Evolutionary conservation across 805 yeast species (phyloP), one percentile per base, ranked within the genome.

Genomic region (Saturnispora gosingensis): DNA sequence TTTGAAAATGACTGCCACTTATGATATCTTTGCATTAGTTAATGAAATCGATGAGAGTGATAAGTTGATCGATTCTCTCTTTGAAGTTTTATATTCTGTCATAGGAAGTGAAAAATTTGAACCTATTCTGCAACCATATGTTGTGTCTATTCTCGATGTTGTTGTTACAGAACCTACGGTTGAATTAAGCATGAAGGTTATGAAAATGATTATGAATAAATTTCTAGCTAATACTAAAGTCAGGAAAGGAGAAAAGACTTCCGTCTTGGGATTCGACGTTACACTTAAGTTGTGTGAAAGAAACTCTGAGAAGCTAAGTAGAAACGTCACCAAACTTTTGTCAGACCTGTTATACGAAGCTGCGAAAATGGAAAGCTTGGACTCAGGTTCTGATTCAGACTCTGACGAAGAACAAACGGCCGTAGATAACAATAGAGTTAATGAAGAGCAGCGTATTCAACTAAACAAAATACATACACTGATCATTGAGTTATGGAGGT

Each of bases 271-370:
- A 0, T 82, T 83, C 61, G 77, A 76, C 40, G 75, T 88, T 58
- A 80, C 89, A 5, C 62, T 83, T 36, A 71, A 77, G 13, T 74
- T 89, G 3, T 88, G 96, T 61, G 82, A 79, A 52, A 70, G 79
- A 1, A 85, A 86, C 58, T 65, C 81, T 1, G 95, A 85, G 55
- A 73, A 88, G 54, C 73, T 89, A 75, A 78, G 91, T 15, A 76
- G 95, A 56, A 80, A 80, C 54, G 71, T 87, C 34, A 84, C 95
- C 3, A 89, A 83, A 61, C 83, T 82, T 58, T 85, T 88, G 56
- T 82, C 95, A 0, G 96, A 88, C 59, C 72, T 81, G 53, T 63
- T 88, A 9, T 82, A 82, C 59, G 85, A 80, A 39, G 72, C 73
- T 15, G 63, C 64, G 7, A 58, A 56, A 18, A 54, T 57, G 13